These are phyloP conservation scores for Scutellaria baicalensis DNA, from an alignment of 257 asterid species.

Conservation along the genomic window DNA sequence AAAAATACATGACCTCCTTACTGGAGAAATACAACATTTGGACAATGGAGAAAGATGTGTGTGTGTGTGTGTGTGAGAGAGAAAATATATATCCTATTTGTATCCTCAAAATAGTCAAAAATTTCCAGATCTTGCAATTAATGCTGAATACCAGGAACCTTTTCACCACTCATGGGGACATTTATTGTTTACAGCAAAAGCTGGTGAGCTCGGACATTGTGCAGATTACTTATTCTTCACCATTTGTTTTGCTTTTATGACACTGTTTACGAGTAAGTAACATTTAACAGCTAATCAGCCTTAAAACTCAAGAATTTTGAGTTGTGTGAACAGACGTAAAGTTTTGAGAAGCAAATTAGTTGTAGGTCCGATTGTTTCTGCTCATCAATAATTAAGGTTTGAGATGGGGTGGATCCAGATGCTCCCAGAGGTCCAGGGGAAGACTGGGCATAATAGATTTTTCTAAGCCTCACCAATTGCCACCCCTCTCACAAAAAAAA, in stretches of 20 bases:
- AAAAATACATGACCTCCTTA: background rate
- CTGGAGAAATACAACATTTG: too few species aligned
- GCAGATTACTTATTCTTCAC: background rate
- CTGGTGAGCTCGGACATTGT: too few species aligned
- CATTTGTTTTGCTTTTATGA: background rate
- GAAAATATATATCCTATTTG: too few species aligned
- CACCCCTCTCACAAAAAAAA: background rate
- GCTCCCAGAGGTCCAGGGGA: background rate
- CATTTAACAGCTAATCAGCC: background rate
- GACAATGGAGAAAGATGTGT: too few species aligned
- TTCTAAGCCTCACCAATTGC: background rate
- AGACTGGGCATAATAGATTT: background rate
- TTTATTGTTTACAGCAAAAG: too few species aligned
- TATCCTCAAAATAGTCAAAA: too few species aligned
- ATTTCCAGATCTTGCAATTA: too few species aligned
- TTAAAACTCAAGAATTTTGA: background rate
- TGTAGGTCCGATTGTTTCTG: background rate
- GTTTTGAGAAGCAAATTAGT: background rate
- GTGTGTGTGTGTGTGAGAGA: too few species aligned
- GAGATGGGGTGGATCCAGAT: background rate
- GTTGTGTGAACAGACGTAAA: background rate
- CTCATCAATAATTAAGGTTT: background rate
- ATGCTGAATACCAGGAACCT: too few species aligned
- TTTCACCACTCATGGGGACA: too few species aligned
- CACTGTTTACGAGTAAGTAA: background rate